phyloP scores from a whole-genome alignment of 306 rosid genomes.

The Vigna mungo region DNA sequence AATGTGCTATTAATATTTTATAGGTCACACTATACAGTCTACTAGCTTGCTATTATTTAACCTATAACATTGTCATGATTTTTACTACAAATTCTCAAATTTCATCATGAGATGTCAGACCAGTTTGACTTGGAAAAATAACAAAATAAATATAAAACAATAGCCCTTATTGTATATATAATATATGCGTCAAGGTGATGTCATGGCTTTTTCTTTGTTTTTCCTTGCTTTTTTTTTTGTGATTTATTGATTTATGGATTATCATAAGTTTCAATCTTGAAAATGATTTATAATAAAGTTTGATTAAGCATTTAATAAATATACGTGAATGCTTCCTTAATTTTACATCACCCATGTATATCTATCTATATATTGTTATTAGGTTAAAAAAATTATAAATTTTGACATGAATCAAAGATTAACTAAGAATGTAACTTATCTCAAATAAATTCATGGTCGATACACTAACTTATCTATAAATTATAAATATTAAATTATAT shows the following conservation, averaged over 20 bases:
- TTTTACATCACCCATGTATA: too few species aligned
- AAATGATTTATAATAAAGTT: not conserved
- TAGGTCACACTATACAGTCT: not conserved
- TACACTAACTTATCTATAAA: too few species aligned
- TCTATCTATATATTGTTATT: too few species aligned
- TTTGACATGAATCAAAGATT: too few species aligned
- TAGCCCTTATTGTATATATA: not conserved
- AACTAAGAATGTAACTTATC: too few species aligned
- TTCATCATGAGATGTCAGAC: slow-evolving; percentile 26
- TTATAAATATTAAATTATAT: too few species aligned
- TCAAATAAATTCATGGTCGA: too few species aligned
- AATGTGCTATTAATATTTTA: not conserved
- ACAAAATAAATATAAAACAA: not conserved
- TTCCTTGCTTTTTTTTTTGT: too few species aligned
- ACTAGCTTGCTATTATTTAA: not conserved
- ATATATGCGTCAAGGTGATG: slow-evolving; percentile 41
- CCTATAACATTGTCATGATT: slow-evolving; percentile 5
- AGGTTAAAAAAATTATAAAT: too few species aligned
- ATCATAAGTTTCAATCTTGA: not conserved
- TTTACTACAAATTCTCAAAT: slow-evolving; percentile 7
- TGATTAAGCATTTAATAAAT: not conserved
- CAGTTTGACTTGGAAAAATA: not conserved
- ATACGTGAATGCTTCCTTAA: not conserved
- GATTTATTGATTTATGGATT: not conserved
- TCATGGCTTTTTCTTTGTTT: not conserved